Conservation (phyloP, 2,329 filamentous ascomycete species). For the Elsinoe perseae region DNA sequence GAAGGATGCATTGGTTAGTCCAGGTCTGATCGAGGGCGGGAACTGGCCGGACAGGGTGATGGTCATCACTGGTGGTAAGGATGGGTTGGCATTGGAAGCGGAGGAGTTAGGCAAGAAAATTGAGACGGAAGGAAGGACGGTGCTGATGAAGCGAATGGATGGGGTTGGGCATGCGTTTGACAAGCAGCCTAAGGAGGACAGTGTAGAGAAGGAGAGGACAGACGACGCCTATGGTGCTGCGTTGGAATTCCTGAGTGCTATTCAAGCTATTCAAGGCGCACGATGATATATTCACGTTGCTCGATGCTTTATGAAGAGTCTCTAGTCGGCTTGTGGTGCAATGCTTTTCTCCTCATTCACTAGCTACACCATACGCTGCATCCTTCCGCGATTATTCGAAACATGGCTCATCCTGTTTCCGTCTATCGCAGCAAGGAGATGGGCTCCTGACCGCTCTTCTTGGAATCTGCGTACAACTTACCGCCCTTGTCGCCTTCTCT, state of each 20-base stretch:
- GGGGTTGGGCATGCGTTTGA: constrained; percentile 34
- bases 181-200: constrained; percentile 28
- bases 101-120: constrained; percentile 30
- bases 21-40: constrained; percentile 25
- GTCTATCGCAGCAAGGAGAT: neutral
- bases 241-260: constrained; percentile 19
- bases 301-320: neutral
- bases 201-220: constrained; percentile 24
- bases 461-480: neutral
- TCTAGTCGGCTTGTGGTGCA: no score
- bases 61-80: constrained; percentile 32
- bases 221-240: constrained; percentile 29
- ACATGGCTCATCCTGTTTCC: no score
- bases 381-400: no score
- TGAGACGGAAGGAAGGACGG: constrained; percentile 21
- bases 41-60: constrained; percentile 26
- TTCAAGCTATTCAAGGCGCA: neutral
- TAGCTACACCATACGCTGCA: no score
- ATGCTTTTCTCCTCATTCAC: no score
- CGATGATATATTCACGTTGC: neutral
- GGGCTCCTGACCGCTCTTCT: neutral
- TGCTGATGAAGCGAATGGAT: constrained; percentile 26
- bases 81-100: constrained; percentile 32
- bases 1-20: constrained; percentile 31
- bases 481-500: neutral